Evolutionary conservation across 257 asterid species (phyloP).

Genomic region (Primulina eburnea): DNA sequence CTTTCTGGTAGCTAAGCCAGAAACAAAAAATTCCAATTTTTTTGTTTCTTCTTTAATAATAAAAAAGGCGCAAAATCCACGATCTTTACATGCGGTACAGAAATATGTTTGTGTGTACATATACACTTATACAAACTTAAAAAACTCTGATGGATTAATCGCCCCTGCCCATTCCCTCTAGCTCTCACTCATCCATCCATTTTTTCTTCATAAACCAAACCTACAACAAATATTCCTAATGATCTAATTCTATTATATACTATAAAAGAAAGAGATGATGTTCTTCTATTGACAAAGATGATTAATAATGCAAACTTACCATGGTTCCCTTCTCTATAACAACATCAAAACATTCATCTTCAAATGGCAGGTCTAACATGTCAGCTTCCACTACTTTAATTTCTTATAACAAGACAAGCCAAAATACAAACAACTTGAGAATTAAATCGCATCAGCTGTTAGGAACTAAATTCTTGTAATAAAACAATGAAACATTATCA

Average conservation of each 20-base stretch:
- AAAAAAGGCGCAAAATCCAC: no score
- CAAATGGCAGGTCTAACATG: conserved; percentile 93
- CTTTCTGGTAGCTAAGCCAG: no score
- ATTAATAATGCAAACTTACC: conserved; percentile 43
- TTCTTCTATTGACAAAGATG: background rate
- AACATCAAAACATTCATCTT: conserved; percentile 71
- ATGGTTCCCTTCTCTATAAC: conserved; percentile 97
- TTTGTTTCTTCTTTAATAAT: no score
- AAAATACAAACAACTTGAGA: conserved; percentile 10
- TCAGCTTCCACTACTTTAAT: conserved; percentile 89
- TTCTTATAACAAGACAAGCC: conserved; percentile 39
- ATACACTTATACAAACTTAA: no score
- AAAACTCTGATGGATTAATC: no score
- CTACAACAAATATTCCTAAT: background rate
- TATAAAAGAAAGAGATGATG: background rate
- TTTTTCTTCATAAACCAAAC: background rate
- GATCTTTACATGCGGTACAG: no score
- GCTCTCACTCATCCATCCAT: background rate
- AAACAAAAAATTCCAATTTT: no score
- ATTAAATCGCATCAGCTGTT: background rate
- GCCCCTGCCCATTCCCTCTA: conserved; percentile 1
- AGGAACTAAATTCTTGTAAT: background rate
- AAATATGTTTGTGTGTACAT: no score
- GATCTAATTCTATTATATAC: background rate
- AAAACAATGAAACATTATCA: background rate